Conservation (phyloP, 2,329 filamentous ascomycete genomes). For the Xylaria sp. region DNA sequence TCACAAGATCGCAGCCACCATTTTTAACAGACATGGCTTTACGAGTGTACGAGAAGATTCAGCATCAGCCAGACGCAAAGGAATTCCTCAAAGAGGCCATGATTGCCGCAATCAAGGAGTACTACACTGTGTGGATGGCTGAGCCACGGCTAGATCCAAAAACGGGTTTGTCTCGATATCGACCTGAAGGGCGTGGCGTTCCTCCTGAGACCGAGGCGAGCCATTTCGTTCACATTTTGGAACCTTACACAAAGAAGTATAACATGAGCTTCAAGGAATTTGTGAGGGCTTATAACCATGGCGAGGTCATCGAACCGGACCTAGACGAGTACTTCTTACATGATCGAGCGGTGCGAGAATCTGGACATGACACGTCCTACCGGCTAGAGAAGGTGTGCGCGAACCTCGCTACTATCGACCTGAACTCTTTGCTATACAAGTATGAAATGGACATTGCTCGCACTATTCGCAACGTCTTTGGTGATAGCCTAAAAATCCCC, state of each 20-base stretch:
- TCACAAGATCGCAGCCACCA: constrained; percentile 92
- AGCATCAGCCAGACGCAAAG: constrained; percentile 80
- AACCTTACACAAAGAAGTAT: constrained; percentile 86
- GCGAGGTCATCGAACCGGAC: constrained; percentile 81
- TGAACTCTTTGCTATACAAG: constrained; percentile 96
- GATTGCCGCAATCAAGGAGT: constrained; percentile 95
- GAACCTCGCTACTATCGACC: constrained; percentile 89
- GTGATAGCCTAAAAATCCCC: constrained; percentile 84
- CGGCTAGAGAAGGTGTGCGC: constrained; percentile 89
- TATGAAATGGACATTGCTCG: constrained; percentile 94
- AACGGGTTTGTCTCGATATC: constrained; percentile 85
- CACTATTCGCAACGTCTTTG: constrained; percentile 85
- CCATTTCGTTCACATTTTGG: constrained; percentile 86
- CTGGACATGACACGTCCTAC: constrained; percentile 96
- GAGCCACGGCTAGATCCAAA: constrained; percentile 80
- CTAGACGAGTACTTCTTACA: constrained; percentile 96
- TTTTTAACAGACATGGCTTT: constrained; percentile 98
- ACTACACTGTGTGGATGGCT: constrained; percentile 87
- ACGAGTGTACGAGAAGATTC: constrained; percentile 92
- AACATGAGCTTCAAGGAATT: constrained; percentile 85
- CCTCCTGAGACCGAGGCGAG: constrained; percentile 90
- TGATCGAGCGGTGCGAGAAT: constrained; percentile 94
- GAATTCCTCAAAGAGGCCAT: constrained; percentile 85
- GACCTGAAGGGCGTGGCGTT: constrained; percentile 84
- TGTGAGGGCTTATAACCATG: constrained; percentile 86